Percentiles rank a stretch among this genome's conserved stretches.
phyloP scores from a whole-genome alignment of 345 rosid genomes.

The Populus pruinosa region DNA sequence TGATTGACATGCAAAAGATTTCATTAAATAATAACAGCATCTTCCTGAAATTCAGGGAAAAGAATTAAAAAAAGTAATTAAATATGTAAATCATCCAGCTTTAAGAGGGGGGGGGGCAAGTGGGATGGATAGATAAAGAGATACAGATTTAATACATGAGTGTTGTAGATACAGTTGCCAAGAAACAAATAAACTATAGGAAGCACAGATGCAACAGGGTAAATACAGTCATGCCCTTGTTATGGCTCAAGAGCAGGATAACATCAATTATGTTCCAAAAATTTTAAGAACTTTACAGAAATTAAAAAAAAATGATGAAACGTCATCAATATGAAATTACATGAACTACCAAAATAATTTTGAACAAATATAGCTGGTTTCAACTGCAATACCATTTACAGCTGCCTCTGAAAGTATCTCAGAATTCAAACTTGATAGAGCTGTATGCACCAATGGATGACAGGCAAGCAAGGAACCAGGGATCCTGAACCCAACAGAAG shows the following conservation, averaged over 20 bases:
- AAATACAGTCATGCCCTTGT: background rate
- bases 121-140: background rate
- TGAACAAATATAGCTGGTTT: conserved; percentile 14
- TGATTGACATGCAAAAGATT: background rate
- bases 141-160: background rate
- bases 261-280: background rate
- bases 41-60: background rate
- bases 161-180: background rate
- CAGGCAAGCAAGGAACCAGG: conserved; percentile 78
- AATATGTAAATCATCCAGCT: background rate
- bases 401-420: conserved; percentile 94
- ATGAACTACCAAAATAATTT: background rate
- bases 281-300: background rate
- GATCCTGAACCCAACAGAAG: conserved; percentile 57
- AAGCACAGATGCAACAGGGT: background rate
- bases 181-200: background rate
- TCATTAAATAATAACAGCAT: background rate
- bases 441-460: conserved; percentile 84
- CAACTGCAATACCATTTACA: conserved; percentile 71
- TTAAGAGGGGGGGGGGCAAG: background rate
- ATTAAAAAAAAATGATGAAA: background rate
- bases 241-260: background rate
- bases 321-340: background rate
- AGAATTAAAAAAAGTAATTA: background rate
- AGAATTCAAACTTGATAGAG: conserved; percentile 83